These are phyloP conservation scores for Chlamydomonas reinhardtii DNA, from an alignment of 163 green algal species.

Conservation along the genomic window DNA sequence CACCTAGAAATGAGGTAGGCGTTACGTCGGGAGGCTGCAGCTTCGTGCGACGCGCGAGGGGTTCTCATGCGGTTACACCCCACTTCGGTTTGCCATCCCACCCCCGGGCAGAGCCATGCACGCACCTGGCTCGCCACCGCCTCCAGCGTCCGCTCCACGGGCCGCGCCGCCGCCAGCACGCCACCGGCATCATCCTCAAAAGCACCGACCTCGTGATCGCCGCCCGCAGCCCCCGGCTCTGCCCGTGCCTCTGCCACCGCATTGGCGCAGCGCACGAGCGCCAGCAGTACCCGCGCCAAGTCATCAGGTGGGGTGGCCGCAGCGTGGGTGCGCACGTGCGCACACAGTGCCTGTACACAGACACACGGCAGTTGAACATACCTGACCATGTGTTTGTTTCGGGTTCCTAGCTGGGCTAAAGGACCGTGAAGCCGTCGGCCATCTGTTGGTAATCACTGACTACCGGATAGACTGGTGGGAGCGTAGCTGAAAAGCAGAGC, in stretches of 20 bases:
- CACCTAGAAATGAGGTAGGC: neutral
- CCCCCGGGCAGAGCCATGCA: too few relatives aligned
- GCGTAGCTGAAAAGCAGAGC: too few relatives aligned
- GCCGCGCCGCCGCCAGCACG: neutral
- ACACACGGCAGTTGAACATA: too few relatives aligned
- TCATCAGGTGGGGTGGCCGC: neutral
- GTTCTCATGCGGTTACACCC: too few relatives aligned
- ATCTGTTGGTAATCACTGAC: too few relatives aligned
- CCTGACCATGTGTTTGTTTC: too few relatives aligned
- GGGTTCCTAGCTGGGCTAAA: too few relatives aligned
- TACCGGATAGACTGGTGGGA: too few relatives aligned
- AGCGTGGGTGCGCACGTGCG: neutral
- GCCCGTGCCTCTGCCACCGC: neutral
- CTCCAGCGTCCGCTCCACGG: conserved; percentile 12
- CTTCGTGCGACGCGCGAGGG: too few relatives aligned
- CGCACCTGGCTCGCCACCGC: neutral
- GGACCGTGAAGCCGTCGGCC: too few relatives aligned
- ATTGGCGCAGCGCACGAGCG: conserved; percentile 24
- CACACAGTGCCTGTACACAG: neutral
- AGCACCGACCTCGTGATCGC: neutral
- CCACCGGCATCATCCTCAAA: neutral
- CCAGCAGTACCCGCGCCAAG: conserved; percentile 10
- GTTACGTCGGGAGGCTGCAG: too few relatives aligned
- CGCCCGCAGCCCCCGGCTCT: neutral
- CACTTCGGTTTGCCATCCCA: too few relatives aligned